These are phyloP conservation scores for Saccharomycopsis amapae DNA, from an alignment of 805 yeast species.

Conservation along the genomic window DNA sequence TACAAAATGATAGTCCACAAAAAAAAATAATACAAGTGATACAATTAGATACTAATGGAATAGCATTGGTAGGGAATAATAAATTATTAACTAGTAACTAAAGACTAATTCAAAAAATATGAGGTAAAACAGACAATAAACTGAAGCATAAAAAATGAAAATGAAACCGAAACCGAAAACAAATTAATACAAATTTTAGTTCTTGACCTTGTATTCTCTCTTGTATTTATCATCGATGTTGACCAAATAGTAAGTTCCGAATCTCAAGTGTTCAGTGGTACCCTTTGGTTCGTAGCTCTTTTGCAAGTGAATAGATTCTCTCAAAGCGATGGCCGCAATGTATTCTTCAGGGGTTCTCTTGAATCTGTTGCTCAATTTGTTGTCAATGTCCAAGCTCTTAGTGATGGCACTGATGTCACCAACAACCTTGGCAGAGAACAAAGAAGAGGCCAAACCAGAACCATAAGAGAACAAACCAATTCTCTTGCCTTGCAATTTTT, in stretches of 20 bases:
- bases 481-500: conserved; percentile 71
- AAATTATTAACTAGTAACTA: neutral
- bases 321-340: conserved; percentile 69
- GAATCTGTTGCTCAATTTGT: conserved; percentile 59
- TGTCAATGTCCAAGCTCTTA: conserved; percentile 56
- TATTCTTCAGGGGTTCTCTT: conserved; percentile 70
- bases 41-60: no score
- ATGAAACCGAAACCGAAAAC: no score
- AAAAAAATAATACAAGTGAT: no score
- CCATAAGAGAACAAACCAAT: conserved; percentile 95
- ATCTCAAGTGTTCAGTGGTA: conserved; percentile 56
- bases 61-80: neutral
- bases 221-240: conserved; percentile 83
- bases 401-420: conserved; percentile 74
- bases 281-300: conserved; percentile 78
- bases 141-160: no score
- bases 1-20: no score
- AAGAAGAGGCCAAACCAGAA: conserved; percentile 91
- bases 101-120: neutral
- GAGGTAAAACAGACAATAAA: neutral
- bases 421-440: conserved; percentile 69
- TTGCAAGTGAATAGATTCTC: conserved; percentile 86
- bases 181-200: neutral
- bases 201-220: conserved; percentile 53
- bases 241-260: conserved; percentile 79